A percentile compares a stretch with the other conserved stretches of the same genome.
Conservation (phyloP, 495 filamentous ascomycete species). For the Thermochaetoides thermophila region DNA sequence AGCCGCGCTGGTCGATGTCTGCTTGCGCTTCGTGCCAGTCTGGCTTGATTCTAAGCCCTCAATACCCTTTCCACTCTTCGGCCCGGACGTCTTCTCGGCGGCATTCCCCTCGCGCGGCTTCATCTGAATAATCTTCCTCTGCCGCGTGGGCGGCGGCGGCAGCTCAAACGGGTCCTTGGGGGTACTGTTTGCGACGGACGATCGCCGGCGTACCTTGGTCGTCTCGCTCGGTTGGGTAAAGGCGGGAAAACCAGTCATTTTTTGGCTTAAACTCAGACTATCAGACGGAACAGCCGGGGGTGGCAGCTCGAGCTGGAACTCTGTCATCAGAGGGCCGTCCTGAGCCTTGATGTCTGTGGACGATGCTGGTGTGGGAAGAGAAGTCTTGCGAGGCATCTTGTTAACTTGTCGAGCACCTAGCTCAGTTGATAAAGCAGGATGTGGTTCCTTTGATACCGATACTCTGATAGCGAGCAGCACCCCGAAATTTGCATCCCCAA, state of each 20-base stretch:
- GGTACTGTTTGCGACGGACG: conserved; percentile 33
- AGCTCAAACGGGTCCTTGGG: conserved; percentile 55
- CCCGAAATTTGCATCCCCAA: too few species aligned
- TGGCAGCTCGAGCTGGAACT: conserved; percentile 57
- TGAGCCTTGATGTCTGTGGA: conserved; percentile 72
- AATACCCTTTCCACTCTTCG: conserved; percentile 5
- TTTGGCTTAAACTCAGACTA: conserved; percentile 1
- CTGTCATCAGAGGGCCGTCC: conserved; percentile 45
- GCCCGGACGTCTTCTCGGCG: neutral
- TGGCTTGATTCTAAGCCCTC: conserved; percentile 21
- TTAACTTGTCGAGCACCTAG: too few species aligned
- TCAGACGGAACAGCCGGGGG: conserved; percentile 60
- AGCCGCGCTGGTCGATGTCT: conserved; percentile 55
- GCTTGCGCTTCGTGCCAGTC: conserved; percentile 51
- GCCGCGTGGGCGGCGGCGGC: conserved; percentile 81
- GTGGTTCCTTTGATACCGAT: too few species aligned
- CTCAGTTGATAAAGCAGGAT: too few species aligned
- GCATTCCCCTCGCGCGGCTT: conserved; percentile 44
- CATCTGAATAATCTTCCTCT: conserved; percentile 97
- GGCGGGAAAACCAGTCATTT: too few species aligned
- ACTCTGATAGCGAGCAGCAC: too few species aligned
- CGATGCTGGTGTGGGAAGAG: conserved; percentile 75
- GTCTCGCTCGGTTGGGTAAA: conserved; percentile 36
- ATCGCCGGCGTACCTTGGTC: conserved; percentile 43
- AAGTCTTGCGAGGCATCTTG: too few species aligned